phyloP scores from a whole-genome alignment of 495 filamentous ascomycete species.

The Lepraria neglecta region DNA sequence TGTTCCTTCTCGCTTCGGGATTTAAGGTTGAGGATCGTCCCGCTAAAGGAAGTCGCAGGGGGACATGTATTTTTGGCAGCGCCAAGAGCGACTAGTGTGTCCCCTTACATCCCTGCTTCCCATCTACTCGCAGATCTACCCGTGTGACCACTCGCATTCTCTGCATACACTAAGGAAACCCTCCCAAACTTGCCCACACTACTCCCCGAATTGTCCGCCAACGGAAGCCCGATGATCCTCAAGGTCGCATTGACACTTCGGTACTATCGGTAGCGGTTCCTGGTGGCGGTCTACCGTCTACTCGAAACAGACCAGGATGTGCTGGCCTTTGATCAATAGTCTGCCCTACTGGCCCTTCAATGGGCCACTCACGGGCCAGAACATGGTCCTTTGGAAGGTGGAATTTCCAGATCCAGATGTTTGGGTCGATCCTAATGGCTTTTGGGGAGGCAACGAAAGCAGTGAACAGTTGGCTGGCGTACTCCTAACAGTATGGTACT shows the following conservation, averaged over 20 bases:
- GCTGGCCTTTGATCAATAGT: neutral
- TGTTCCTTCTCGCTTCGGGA: neutral
- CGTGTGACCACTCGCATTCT: slow-evolving; percentile 6
- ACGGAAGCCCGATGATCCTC: neutral
- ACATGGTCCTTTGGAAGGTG: neutral
- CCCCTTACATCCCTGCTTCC: slow-evolving; percentile 12
- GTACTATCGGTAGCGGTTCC: neutral
- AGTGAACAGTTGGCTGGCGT: neutral
- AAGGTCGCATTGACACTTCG: slow-evolving; percentile 6
- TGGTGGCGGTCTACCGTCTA: neutral
- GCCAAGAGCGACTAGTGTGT: neutral
- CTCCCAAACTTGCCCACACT: slow-evolving; percentile 3
- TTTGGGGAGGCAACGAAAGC: neutral
- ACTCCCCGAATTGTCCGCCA: neutral
- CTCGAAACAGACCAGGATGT: neutral
- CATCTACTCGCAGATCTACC: neutral
- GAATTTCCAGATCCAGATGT: slow-evolving; percentile 1
- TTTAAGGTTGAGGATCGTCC: slow-evolving; percentile 15
- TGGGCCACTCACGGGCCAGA: neutral
- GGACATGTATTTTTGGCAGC: neutral
- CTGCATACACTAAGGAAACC: neutral
- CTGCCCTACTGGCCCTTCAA: slow-evolving; percentile 1
- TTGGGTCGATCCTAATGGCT: neutral
- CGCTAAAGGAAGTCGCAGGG: neutral
- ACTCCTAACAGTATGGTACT: neutral